These are phyloP conservation scores for Dipodascus albidus DNA, from an alignment of 805 yeast genomes.

Conservation along the genomic window DNA sequence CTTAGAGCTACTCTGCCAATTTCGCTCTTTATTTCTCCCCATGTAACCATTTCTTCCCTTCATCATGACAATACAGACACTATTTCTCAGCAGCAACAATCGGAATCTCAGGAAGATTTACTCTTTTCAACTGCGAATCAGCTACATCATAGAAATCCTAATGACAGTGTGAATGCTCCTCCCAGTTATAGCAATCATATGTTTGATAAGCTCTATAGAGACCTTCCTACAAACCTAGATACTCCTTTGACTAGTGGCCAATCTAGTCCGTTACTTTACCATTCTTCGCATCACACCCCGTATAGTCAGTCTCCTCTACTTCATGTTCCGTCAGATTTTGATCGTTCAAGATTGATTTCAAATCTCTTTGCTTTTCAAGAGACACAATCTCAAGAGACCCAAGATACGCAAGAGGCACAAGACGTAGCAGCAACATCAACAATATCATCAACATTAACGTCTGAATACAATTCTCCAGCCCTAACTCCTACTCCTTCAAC, in stretches of 20 bases:
- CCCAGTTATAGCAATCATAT: conserved; percentile 72
- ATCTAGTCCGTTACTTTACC: conserved; percentile 23
- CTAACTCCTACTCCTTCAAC: conserved; percentile 34
- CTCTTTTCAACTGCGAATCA: conserved; percentile 24
- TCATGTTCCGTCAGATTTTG: conserved; percentile 7
- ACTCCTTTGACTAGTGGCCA: conserved; percentile 29
- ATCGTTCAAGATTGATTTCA: conserved; percentile 3
- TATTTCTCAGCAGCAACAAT: conserved; percentile 6
- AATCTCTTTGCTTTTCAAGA: neutral
- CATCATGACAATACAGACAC: conserved; percentile 13
- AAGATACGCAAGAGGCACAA: too few species aligned
- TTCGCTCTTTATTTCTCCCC: conserved; percentile 66
- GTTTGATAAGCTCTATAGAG: conserved; percentile 66
- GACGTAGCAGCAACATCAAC: too few species aligned
- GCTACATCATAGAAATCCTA: conserved; percentile 12
- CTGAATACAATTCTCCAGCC: conserved; percentile 45
- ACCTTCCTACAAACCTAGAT: conserved; percentile 30
- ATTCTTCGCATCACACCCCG: conserved; percentile 1
- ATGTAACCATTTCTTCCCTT: conserved; percentile 55
- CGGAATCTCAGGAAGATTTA: conserved; percentile 5
- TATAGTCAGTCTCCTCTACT: neutral
- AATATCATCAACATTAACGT: conserved; percentile 11
- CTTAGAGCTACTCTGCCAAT: conserved; percentile 84
- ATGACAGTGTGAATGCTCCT: conserved; percentile 48
- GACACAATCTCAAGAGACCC: neutral